phyloP scores from a whole-genome alignment of 805 yeast genomes.

The Cyberlindnera samutprakarnensis region DNA sequence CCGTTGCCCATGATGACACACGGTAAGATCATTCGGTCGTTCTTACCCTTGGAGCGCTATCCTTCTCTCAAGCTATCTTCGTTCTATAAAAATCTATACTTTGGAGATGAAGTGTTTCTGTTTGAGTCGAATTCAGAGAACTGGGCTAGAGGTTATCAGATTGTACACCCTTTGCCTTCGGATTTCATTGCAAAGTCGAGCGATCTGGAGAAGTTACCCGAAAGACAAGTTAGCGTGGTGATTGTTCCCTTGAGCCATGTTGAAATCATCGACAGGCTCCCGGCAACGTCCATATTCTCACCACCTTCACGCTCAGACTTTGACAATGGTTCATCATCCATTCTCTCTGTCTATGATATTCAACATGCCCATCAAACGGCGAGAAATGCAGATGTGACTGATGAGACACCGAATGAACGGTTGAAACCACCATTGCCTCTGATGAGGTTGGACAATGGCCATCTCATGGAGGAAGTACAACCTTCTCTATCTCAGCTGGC shows the following conservation, averaged over 20 bases:
- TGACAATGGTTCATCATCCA: constrained; percentile 14
- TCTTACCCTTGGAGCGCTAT: constrained; percentile 35
- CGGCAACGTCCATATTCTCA: constrained; percentile 29
- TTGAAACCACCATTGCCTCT: constrained; percentile 51
- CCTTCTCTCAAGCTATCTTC: constrained; percentile 27
- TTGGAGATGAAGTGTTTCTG: constrained; percentile 72
- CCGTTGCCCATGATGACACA: constrained; percentile 40
- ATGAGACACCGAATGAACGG: constrained; percentile 20
- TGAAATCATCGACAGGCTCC: constrained; percentile 34
- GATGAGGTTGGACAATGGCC: constrained; percentile 34
- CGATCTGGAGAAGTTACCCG: constrained; percentile 57
- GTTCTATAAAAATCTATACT: constrained; percentile 47
- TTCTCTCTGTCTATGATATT: constrained; percentile 31
- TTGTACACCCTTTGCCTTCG: constrained; percentile 61
- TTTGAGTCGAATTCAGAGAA: constrained; percentile 54
- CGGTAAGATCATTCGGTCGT: constrained; percentile 37
- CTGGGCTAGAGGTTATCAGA: constrained; percentile 78
- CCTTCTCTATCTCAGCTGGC: constrained; percentile 50
- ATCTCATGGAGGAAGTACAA: constrained; percentile 47
- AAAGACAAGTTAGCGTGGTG: constrained; percentile 41
- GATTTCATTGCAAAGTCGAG: constrained; percentile 56
- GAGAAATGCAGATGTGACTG: constrained; percentile 20
- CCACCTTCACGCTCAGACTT: constrained; percentile 23
- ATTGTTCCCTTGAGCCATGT: constrained; percentile 56
- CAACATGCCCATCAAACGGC: constrained; percentile 24